These are phyloP conservation scores for Eragrostis tef DNA, from an alignment of 202 grass and related monocot species.

Conservation along the genomic window DNA sequence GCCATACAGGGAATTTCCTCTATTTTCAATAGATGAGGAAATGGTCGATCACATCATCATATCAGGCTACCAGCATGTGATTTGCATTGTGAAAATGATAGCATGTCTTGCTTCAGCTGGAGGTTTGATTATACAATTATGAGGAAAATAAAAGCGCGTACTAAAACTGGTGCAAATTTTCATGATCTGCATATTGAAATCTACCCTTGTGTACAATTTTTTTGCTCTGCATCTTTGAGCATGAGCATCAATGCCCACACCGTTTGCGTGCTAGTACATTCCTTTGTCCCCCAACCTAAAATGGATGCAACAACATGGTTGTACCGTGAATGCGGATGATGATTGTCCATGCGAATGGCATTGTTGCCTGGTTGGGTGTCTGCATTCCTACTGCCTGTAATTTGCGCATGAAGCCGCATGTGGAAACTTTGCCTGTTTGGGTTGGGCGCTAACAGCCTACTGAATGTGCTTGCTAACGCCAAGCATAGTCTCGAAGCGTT, in stretches of 20 bases:
- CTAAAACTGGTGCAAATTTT: not conserved
- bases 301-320: not conserved
- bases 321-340: not conserved
- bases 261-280: not conserved
- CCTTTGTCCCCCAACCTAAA: not conserved
- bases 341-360: not conserved
- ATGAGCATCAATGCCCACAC: not conserved
- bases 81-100: not conserved
- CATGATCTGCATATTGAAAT: not conserved
- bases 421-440: no score
- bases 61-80: not conserved
- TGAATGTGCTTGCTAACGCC: not conserved
- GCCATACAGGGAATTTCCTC: no score
- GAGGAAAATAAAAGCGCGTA: not conserved
- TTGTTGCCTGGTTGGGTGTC: not conserved
- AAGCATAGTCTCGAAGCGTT: not conserved
- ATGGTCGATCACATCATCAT: not conserved
- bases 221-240: not conserved
- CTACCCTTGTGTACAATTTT: no score
- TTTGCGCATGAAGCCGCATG: not conserved
- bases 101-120: not conserved
- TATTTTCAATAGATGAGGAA: not conserved
- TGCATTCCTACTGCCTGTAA: not conserved
- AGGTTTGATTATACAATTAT: constrained; percentile 9
- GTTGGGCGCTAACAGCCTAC: no score